Evolutionary conservation across 345 rosid species (phyloP), one percentile per base, ranked within the genome.

Genomic region (Sisymbrium altissimum): DNA sequence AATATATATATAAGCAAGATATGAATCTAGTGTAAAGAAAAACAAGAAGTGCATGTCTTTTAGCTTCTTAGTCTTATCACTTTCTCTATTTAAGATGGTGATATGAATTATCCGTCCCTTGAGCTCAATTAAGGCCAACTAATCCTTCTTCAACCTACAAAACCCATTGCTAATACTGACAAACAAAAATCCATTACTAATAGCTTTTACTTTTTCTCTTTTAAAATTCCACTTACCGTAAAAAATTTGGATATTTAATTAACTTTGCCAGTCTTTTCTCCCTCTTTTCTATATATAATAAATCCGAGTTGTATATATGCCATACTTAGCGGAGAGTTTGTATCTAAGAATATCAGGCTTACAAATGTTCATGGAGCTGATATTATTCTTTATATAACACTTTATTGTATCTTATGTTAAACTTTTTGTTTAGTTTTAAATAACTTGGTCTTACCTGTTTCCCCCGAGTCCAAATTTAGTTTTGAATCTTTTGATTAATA

Each of bases 121-220:
- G 78, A 75, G 40, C 56, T 60, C 68, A 11, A 32, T 60, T 60
- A 67, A 75, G 63, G 79, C 68, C 79, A 75, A 38, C 36, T 48
- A 66, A 66, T 66, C 44, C 72, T 66, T 66, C 72, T 74, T 48
- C 78, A 53, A 66, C 78, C 66, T 74, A 13, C 1, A 32, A 2
- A 32, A 32, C 6, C 7, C 35, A 32, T 32, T 32, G 7, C 8
- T 6, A 32, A 32, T 32, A 32, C 35, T 32, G 35, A 32, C 35
- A 32, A 32, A 32, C 35, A 32, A 32, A 6, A 5, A 32, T 32
- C 35, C 58, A 59, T 35, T 36, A 44, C 40, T 23, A 6, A 46
- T 35, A 36, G 32, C 23, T 44, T 38, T 39, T 13, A n/a, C 27
- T 40, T 39, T 6, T 29, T 39, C 32, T 48, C 8, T 32, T 5